Conservation (phyloP, 768 basidiomycete species). For the Austroboletus eburneus region DNA sequence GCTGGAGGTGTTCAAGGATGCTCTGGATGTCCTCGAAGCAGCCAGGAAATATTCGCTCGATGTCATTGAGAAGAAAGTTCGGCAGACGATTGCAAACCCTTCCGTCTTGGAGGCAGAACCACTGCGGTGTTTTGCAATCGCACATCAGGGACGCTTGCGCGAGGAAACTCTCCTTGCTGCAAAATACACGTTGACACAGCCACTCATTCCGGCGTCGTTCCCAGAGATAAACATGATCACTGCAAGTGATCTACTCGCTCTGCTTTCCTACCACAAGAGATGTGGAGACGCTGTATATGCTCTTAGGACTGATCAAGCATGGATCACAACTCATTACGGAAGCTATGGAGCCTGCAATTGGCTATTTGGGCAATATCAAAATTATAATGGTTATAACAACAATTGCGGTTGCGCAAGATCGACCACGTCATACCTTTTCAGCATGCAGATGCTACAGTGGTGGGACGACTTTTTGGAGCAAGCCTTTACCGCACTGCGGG, state of each 20-base stretch:
- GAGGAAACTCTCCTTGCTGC: conserved; percentile 28
- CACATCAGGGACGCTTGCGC: conserved; percentile 18
- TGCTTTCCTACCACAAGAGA: conserved; percentile 21
- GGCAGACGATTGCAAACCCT: conserved; percentile 18
- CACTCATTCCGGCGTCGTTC: conserved; percentile 20
- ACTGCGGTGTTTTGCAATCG: conserved; percentile 30
- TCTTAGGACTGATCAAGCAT: conserved; percentile 2
- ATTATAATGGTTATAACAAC: no score
- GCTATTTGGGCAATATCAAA: not conserved
- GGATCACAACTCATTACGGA: conserved; percentile 16
- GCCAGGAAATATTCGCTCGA: conserved; percentile 20
- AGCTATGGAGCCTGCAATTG: conserved; percentile 4
- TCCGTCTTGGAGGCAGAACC: conserved; percentile 20
- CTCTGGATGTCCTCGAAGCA: conserved; percentile 12
- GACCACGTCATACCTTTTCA: not conserved
- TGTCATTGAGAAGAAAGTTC: conserved; percentile 18
- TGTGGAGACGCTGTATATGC: conserved; percentile 12
- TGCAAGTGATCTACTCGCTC: conserved; percentile 22
- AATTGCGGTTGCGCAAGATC: not conserved
- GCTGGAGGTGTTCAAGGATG: conserved; percentile 10
- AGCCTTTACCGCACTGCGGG: conserved; percentile 5
- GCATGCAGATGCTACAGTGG: not conserved
- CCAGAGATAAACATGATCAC: conserved; percentile 28
- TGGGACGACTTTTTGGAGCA: conserved; percentile 18
- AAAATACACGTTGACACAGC: conserved; percentile 22